Conservation (phyloP, 768 basidiomycete genomes). For the Kwoniella pini region DNA sequence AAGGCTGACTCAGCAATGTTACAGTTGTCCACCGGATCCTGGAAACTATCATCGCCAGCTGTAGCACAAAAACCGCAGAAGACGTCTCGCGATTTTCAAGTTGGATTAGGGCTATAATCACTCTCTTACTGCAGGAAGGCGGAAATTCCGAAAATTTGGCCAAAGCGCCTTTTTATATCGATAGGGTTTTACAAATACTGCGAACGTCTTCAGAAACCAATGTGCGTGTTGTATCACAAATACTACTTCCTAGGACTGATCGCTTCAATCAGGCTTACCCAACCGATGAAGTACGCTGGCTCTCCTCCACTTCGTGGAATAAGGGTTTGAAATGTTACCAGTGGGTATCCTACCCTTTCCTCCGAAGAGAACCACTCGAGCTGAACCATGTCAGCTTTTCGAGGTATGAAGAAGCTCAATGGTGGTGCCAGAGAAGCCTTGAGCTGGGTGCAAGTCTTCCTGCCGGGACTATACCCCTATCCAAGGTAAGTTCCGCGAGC, state of each 20-base stretch:
- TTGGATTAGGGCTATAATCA: conserved; percentile 5
- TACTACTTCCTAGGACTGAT: too few relatives aligned
- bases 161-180: not conserved
- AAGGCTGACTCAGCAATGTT: not conserved
- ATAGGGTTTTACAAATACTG: not conserved
- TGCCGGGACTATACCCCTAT: not conserved
- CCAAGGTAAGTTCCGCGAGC: not conserved
- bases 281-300: conserved; percentile 21
- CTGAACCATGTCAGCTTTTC: not conserved
- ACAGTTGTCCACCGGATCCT: not conserved
- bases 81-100: conserved; percentile 8
- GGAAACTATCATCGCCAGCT: not conserved
- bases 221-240: too few relatives aligned
- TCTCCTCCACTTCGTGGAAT: conserved; percentile 13
- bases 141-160: not conserved
- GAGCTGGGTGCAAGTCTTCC: not conserved
- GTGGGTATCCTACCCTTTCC: too few relatives aligned
- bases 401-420: not conserved
- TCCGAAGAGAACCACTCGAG: too few relatives aligned
- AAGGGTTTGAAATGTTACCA: conserved; percentile 4
- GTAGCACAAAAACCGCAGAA: not conserved
- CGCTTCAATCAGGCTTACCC: conserved; percentile 23
- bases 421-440: not conserved
- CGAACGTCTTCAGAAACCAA: not conserved
- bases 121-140: not conserved